Conservation (phyloP, 2,329 filamentous ascomycete genomes). For the Diaporthe vexans region DNA sequence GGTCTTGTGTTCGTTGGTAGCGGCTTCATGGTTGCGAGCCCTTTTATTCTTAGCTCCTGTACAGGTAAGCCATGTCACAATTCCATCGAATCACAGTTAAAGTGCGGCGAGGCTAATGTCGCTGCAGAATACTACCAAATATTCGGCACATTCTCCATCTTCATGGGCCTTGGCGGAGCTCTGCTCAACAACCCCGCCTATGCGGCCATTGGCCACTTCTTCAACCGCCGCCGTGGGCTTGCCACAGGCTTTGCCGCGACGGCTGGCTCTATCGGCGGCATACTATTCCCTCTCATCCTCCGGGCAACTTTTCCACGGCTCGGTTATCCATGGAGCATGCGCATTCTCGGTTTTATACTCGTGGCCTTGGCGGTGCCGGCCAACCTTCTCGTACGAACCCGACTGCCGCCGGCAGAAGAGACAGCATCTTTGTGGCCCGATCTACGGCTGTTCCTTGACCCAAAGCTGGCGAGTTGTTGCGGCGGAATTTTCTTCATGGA, state of each 20-base stretch:
- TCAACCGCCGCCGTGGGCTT: conserved; percentile 78
- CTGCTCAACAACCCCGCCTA: conserved; percentile 84
- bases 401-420: conserved; percentile 61
- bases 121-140: conserved; percentile 80
- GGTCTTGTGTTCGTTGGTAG: conserved; percentile 75
- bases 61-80: conserved; percentile 55
- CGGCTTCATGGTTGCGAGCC: conserved; percentile 69
- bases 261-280: conserved; percentile 77
- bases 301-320: conserved; percentile 58
- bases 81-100: neutral
- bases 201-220: conserved; percentile 84
- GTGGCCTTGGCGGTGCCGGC: conserved; percentile 61
- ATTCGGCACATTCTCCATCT: conserved; percentile 79
- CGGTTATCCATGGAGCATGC: conserved; percentile 63
- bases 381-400: conserved; percentile 63
- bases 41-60: conserved; percentile 77
- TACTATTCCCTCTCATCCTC: conserved; percentile 69
- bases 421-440: conserved; percentile 65
- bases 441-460: conserved; percentile 72
- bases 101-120: conserved; percentile 19
- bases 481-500: conserved; percentile 77
- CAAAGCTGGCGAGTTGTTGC: conserved; percentile 71
- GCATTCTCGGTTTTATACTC: conserved; percentile 63
- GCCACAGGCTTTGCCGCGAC: conserved; percentile 84
- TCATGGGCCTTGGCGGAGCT: conserved; percentile 79